Evolutionary conservation across 2,329 filamentous ascomycete genomes (phyloP).

Genomic region (Aureobasidium namibiae): DNA sequence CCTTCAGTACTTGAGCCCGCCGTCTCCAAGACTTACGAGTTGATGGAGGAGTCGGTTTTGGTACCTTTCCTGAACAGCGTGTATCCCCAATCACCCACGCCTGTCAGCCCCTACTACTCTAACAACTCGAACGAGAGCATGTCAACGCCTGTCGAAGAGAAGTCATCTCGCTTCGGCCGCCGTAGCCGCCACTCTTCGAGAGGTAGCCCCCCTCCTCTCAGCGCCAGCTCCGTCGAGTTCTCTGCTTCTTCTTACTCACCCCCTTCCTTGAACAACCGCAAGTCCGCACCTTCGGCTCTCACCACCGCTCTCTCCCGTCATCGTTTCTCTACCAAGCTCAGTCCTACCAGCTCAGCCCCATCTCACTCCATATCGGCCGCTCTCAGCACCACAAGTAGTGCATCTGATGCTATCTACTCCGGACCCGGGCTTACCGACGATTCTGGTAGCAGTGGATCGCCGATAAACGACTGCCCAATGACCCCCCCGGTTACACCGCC

Average conservation of each 20-base stretch:
- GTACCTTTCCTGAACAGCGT: slow-evolving; percentile 78
- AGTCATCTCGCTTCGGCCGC: slow-evolving; percentile 14
- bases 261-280: slow-evolving; percentile 20
- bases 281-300: slow-evolving; percentile 26
- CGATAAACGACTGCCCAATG: slow-evolving; percentile 47
- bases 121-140: slow-evolving; percentile 34
- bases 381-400: slow-evolving; percentile 13
- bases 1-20: slow-evolving; percentile 74
- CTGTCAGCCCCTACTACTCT: slow-evolving; percentile 31
- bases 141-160: slow-evolving; percentile 20
- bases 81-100: slow-evolving; percentile 41
- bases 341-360: slow-evolving; percentile 25
- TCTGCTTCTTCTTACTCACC: slow-evolving; percentile 21
- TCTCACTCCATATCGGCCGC: slow-evolving; percentile 11
- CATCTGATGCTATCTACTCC: slow-evolving; percentile 25
- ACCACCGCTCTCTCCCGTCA: slow-evolving; percentile 24
- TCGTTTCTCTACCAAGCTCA: slow-evolving; percentile 26
- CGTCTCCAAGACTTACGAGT: slow-evolving; percentile 79
- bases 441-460: slow-evolving; percentile 52
- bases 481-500: slow-evolving; percentile 69
- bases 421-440: slow-evolving; percentile 54
- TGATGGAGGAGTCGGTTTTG: slow-evolving; percentile 96
- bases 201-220: slow-evolving; percentile 24
- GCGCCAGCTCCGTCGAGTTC: slow-evolving; percentile 21
- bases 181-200: slow-evolving; percentile 16